These are phyloP conservation scores for Arctium lappa DNA, from an alignment of 129 eudicot species.

Conservation along the genomic window DNA sequence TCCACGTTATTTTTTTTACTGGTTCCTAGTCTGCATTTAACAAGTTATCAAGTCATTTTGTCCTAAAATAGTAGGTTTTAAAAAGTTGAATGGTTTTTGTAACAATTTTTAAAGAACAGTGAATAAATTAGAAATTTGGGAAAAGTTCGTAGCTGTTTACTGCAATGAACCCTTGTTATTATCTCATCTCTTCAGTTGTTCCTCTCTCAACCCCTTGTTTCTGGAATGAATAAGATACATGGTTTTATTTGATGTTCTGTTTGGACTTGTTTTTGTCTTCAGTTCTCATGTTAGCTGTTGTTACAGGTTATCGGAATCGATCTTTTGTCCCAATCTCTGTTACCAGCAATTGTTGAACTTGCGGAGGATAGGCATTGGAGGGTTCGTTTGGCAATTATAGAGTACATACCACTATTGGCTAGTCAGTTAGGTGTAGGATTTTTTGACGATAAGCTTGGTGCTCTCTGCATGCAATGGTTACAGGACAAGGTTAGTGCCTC, in stretches of 20 bases:
- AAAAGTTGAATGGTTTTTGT: neutral
- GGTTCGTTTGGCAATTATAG: constrained; percentile 96
- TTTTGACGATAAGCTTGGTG: constrained; percentile 97
- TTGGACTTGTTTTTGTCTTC: neutral
- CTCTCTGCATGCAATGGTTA: constrained; percentile 98
- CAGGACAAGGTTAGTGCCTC: constrained; percentile 82
- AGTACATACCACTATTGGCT: constrained; percentile 93
- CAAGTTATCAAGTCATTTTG: too few species aligned
- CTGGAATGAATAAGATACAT: neutral
- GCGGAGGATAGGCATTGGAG: constrained; percentile 99
- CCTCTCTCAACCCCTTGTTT: neutral
- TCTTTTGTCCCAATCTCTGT: constrained; percentile 81
- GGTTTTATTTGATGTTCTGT: neutral
- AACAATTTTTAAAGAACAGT: neutral
- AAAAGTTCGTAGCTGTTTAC: neutral
- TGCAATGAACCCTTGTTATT: neutral
- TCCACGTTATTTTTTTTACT: too few species aligned
- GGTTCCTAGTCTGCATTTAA: too few species aligned
- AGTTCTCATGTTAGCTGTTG: neutral
- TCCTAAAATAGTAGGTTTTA: neutral
- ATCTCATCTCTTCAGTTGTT: neutral
- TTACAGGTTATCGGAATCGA: constrained; percentile 97
- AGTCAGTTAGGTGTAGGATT: constrained; percentile 98
- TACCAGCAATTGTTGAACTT: constrained; percentile 98
- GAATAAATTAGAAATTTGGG: neutral